Percentiles rank a stretch among this genome's conserved stretches.
Evolutionary conservation across 768 basidiomycete species (phyloP).

Genomic region (Russula lepida): DNA sequence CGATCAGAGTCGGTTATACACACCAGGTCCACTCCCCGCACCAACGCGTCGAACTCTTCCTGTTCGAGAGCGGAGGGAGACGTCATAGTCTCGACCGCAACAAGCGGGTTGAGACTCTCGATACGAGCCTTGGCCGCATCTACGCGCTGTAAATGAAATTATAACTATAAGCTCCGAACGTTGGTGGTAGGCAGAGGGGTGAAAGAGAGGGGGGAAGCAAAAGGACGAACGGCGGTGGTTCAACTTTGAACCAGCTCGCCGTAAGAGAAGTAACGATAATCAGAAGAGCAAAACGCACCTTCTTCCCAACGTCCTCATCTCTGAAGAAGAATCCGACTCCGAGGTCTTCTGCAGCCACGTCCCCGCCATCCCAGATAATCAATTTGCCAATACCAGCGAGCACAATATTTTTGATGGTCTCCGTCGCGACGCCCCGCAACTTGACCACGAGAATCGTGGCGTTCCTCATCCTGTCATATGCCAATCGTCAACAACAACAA

Average conservation of each 20-base stretch:
- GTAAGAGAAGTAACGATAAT: background rate
- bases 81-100: constrained; percentile 64
- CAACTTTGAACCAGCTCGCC: background rate
- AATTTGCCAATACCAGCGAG: constrained; percentile 91
- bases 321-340: constrained; percentile 91
- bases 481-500: background rate
- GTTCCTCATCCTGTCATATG: constrained; percentile 70
- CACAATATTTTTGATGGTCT: constrained; percentile 95
- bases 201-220: background rate
- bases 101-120: constrained; percentile 87
- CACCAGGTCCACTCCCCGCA: constrained; percentile 70
- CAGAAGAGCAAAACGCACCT: constrained; percentile 42
- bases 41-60: constrained; percentile 47
- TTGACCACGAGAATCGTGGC: constrained; percentile 80
- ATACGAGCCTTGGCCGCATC: constrained; percentile 79
- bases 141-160: constrained; percentile 51
- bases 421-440: constrained; percentile 79
- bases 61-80: constrained; percentile 40
- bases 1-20: constrained; percentile 77
- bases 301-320: constrained; percentile 85
- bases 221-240: background rate
- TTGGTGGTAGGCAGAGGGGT: background rate
- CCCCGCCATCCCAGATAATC: constrained; percentile 70
- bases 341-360: constrained; percentile 77
- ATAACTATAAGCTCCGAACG: constrained; percentile 31